Percentiles rank a stretch among this genome's conserved stretches.
Conservation (phyloP, 176 grass and related monocot genomes). For the barley (Hordeum vulgare) region MorexV3_pseudomolecules_assembly NC_058519.1:506083889-506084388, state of each 20-base stretch:
- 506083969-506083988: not conserved
- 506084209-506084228: conserved; percentile 40
- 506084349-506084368: not conserved
- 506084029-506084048: not conserved
- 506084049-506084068: not conserved
- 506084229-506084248: conserved; percentile 51
- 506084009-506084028: not conserved
- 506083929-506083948: not conserved
- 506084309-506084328: conserved; percentile 60
- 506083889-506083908: not conserved
- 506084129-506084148: not conserved
- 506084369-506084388: not conserved
- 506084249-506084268: conserved; percentile 88
- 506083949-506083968: not conserved
- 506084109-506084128: not conserved
- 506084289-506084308: conserved; percentile 93
- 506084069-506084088: not conserved
- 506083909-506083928: not conserved
- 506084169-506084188: not conserved
- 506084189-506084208: not conserved
- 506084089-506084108: conserved; percentile 5
- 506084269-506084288: conserved; percentile 96
- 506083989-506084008: not conserved
- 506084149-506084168: not conserved
- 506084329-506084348: not conserved